These are phyloP conservation scores for Suhomyces choctaworum DNA, from an alignment of 1,139 yeast genomes.

Conservation along the genomic window DNA sequence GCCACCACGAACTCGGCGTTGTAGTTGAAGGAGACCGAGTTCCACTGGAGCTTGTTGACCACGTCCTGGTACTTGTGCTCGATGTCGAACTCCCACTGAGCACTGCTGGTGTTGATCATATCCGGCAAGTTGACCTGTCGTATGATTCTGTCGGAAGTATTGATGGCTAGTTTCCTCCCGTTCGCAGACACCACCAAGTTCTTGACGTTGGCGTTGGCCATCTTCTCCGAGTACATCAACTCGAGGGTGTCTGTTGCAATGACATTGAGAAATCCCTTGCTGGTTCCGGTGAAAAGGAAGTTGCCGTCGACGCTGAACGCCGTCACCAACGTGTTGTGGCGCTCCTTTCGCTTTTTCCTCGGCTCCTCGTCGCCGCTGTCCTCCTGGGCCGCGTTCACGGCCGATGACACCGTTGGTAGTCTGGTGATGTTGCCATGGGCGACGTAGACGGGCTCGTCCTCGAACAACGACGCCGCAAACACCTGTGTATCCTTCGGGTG, in stretches of 20 bases:
- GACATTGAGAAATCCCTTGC: slow-evolving; percentile 74
- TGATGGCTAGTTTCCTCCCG: slow-evolving; percentile 71
- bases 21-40: slow-evolving; percentile 71
- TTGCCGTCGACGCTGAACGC: slow-evolving; percentile 49
- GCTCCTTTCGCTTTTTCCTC: slow-evolving; percentile 19
- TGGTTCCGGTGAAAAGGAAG: slow-evolving; percentile 71
- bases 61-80: slow-evolving; percentile 90
- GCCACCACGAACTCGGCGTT: slow-evolving; percentile 87
- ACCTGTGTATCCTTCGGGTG: slow-evolving; percentile 50
- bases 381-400: slow-evolving; percentile 19
- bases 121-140: slow-evolving; percentile 66
- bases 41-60: slow-evolving; percentile 88
- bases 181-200: slow-evolving; percentile 63
- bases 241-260: slow-evolving; percentile 29
- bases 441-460: slow-evolving; percentile 51
- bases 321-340: slow-evolving; percentile 33
- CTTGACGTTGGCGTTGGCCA: slow-evolving; percentile 73
- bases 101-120: slow-evolving; percentile 28
- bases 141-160: slow-evolving; percentile 80
- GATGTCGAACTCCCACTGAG: slow-evolving; percentile 56
- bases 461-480: slow-evolving; percentile 50
- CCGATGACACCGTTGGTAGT: slow-evolving; percentile 6
- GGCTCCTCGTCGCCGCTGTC: slow-evolving; percentile 22
- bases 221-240: slow-evolving; percentile 50
- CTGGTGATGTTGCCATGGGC: slow-evolving; percentile 15